Base-by-base conservation (phyloP, 106 monocot species). In the Platanthera zijinensis region DNA sequence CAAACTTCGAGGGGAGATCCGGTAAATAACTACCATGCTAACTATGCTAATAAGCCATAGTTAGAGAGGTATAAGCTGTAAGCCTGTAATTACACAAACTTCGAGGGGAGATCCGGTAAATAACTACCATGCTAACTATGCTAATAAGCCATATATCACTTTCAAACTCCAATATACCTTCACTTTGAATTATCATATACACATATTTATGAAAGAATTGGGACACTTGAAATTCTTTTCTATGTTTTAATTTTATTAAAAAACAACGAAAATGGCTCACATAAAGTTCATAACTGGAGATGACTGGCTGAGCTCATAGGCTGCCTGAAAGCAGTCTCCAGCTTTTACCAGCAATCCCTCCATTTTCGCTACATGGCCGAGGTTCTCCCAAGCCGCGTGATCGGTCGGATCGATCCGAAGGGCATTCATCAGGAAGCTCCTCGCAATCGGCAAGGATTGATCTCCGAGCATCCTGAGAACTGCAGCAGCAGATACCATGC, bases 271-370 rank as follows among this genome's bases (percentile, higher is more conserved):
- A 57, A 48, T 22, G 3, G 74, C 8, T 84, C 75, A 89, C 62
- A 72, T 30, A 54, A 92, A 78, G 15, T 78, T 80, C 61, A 84
- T 79, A 9, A 88, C 78, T 22, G 92, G 88, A 62, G 90, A 84
- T 57, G 90, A 88, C 59, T 86, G 76, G 48, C 73, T 74, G 28
- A 95, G 86, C 25, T 92, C 92, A 77, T 84, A 88, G 9, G 92
- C 95, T 71, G 87, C 86, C 75, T 95, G 86, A 69, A 95, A 95
- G 77, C 92, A 92, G 67, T 95, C 95, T 48, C 90, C 90, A 62
- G 95, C 95, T 72, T 92, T 83, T 10, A 21, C 52, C 51, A 86
- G 39, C 2, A 78, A 83, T 25, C 92, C 95, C 75, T 95, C 92
- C 7, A 17, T 71, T 76, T 87, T 90, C 11, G 75, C 84, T 19